Conservation (phyloP, 2,329 filamentous ascomycete species). For the Knoxdaviesia proteae region DNA sequence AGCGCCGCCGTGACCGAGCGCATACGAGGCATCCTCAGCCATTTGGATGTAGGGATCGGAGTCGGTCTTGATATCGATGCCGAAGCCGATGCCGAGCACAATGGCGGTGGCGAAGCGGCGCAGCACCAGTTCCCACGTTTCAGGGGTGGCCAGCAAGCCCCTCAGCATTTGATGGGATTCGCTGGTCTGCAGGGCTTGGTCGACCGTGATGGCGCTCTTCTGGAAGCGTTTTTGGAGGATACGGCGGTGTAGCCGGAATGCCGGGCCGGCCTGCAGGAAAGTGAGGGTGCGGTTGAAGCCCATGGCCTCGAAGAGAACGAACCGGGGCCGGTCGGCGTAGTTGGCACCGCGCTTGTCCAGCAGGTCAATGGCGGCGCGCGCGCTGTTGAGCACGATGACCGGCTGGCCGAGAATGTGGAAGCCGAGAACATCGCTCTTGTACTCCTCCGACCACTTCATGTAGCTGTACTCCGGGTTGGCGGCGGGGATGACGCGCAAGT, state of each 20-base stretch:
- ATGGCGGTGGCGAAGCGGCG: constrained; percentile 18
- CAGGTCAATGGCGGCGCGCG: constrained; percentile 20
- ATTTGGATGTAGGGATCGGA: constrained; percentile 19
- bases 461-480: constrained; percentile 13
- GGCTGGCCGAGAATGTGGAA: constrained; percentile 20
- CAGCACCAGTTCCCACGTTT: constrained; percentile 14
- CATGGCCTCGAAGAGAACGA: constrained; percentile 21
- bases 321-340: constrained; percentile 22
- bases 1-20: constrained; percentile 11
- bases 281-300: constrained; percentile 20
- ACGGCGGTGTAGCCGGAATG: constrained; percentile 19
- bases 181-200: constrained; percentile 18
- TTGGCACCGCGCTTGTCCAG: constrained; percentile 20
- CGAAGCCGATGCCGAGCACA: constrained; percentile 21
- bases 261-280: constrained; percentile 20
- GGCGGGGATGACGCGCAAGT: constrained; percentile 18
- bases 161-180: constrained; percentile 19
- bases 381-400: constrained; percentile 20
- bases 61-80: constrained; percentile 16
- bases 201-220: constrained; percentile 15
- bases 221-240: constrained; percentile 23
- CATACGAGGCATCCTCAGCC: constrained; percentile 12
- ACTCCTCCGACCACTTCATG: constrained; percentile 16
- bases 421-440: constrained; percentile 29
- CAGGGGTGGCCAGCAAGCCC: constrained; percentile 14